Conservation (phyloP, 164 flowering plant species). For the Hamamelis virginiana region DNA sequence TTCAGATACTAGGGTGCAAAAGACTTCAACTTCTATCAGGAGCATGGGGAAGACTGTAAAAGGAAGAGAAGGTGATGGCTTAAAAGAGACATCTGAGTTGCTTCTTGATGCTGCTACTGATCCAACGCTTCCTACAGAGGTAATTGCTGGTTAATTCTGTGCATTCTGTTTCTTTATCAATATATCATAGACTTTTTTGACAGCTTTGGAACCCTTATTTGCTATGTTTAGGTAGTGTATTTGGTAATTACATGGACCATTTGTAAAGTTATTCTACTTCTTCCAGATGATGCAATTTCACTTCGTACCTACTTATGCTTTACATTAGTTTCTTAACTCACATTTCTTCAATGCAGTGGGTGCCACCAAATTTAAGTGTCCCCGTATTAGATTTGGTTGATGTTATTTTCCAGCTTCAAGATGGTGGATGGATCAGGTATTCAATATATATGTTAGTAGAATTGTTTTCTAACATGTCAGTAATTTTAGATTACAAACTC, state of each 20-base stretch:
- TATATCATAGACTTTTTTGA: background rate
- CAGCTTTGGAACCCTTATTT: background rate
- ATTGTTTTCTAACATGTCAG: background rate
- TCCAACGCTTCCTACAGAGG: conserved; percentile 79
- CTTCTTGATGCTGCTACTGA: conserved; percentile 52
- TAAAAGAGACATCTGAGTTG: conserved; percentile 32
- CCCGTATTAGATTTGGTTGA: conserved; percentile 94
- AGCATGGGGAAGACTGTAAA: conserved; percentile 30
- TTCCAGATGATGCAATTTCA: background rate
- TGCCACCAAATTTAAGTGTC: conserved; percentile 81
- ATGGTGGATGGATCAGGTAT: conserved; percentile 99
- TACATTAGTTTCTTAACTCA: conserved; percentile 2
- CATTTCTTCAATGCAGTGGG: conserved; percentile 66
- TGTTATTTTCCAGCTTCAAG: conserved; percentile 92
- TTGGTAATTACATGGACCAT: too few species aligned
- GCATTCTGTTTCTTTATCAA: background rate
- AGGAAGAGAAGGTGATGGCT: conserved; percentile 26
- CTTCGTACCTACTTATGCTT: background rate
- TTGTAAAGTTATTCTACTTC: background rate
- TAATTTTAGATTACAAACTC: conserved; percentile 4
- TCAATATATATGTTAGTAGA: background rate
- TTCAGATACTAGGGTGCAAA: conserved; percentile 31
- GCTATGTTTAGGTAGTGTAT: too few species aligned
- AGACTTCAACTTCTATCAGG: conserved; percentile 18
- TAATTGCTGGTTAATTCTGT: conserved; percentile 20